phyloP scores from a whole-genome alignment of 805 yeast genomes.

The Ogataea neopini region DNA sequence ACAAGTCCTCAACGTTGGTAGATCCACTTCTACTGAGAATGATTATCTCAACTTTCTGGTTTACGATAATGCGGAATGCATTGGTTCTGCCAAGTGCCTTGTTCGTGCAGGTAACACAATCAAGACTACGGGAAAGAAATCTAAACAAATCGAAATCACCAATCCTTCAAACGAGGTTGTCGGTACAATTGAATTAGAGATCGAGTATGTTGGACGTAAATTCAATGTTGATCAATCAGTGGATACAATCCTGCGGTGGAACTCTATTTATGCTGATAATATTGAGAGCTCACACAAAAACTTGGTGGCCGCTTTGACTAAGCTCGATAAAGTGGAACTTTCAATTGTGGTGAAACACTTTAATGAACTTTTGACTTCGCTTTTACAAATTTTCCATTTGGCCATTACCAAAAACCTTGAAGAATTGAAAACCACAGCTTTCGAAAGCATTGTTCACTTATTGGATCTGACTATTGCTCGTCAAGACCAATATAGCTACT shows the following conservation, averaged over 20 bases:
- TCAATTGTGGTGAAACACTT: conserved; percentile 58
- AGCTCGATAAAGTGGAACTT: conserved; percentile 55
- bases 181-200: conserved; percentile 49
- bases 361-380: conserved; percentile 49
- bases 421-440: conserved; percentile 37
- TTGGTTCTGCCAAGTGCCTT: conserved; percentile 58
- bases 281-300: conserved; percentile 41
- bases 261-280: conserved; percentile 44
- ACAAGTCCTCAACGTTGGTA: conserved; percentile 58
- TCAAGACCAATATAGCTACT: conserved; percentile 60
- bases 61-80: conserved; percentile 60
- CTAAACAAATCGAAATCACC: conserved; percentile 44
- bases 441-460: conserved; percentile 59
- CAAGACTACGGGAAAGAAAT: conserved; percentile 43
- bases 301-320: conserved; percentile 47
- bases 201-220: conserved; percentile 68
- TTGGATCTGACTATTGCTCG: conserved; percentile 65
- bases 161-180: conserved; percentile 43
- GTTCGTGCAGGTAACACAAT: conserved; percentile 32
- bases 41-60: conserved; percentile 58
- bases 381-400: conserved; percentile 38
- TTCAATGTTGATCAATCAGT: conserved; percentile 60
- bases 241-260: conserved; percentile 56
- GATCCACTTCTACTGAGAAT: conserved; percentile 43
- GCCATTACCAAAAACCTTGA: conserved; percentile 22